phyloP scores from a whole-genome alignment of 306 rosid species.

The Dryas octopetala region DNA sequence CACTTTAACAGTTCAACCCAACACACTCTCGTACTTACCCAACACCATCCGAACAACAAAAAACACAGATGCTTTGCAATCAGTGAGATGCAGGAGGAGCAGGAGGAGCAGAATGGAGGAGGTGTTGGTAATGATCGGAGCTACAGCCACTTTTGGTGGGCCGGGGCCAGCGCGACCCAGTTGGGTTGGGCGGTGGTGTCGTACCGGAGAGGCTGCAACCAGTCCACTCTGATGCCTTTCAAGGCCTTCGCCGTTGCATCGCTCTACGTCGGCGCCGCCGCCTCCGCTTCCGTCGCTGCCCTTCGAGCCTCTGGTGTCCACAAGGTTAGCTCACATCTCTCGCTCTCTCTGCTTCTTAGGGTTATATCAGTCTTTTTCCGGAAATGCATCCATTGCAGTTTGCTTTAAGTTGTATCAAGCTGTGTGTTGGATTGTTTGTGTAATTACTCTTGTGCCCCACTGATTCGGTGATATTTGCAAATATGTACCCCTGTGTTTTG shows the following conservation, averaged over 20 bases:
- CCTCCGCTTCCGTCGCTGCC: slow-evolving; percentile 57
- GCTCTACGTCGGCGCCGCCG: slow-evolving; percentile 66
- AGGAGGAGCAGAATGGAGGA: slow-evolving; percentile 31
- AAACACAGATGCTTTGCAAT: not conserved
- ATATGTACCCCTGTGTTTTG: not conserved
- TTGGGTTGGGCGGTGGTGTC: slow-evolving; percentile 60
- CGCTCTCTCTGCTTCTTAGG: not conserved
- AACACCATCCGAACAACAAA: not conserved
- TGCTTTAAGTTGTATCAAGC: not conserved
- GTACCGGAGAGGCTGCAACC: slow-evolving; percentile 39
- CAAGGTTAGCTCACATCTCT: slow-evolving; percentile 38
- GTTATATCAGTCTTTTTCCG: not conserved
- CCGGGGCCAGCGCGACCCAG: slow-evolving; percentile 57
- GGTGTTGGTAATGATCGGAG: slow-evolving; percentile 13
- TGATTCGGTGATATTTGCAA: not conserved
- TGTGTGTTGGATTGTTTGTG: not conserved
- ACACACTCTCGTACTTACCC: too few species aligned
- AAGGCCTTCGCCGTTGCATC: slow-evolving; percentile 84
- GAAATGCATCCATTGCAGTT: not conserved
- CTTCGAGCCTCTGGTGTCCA: slow-evolving; percentile 59
- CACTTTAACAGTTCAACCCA: not conserved
- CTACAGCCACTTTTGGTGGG: slow-evolving; percentile 61
- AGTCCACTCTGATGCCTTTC: slow-evolving; percentile 66
- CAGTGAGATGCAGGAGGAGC: slow-evolving; percentile 19
- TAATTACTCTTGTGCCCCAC: not conserved